Conservation (phyloP, 257 asterid species). For the Craterostigma plantagineum region DNA sequence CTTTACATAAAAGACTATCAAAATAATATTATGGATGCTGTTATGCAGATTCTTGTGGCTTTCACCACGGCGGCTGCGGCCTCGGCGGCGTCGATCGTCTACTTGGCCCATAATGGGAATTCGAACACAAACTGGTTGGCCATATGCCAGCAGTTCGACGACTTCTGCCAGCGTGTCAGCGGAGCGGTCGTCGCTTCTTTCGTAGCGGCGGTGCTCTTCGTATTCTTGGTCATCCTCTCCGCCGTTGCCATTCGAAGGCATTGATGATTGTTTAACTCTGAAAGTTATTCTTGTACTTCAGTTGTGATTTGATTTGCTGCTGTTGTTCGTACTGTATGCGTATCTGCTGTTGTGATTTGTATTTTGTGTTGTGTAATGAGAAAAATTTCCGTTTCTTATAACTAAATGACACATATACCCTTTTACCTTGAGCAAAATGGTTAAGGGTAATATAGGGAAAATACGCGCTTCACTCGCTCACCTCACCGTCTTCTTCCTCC, state of each 20-base stretch:
- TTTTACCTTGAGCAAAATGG: too few relatives aligned
- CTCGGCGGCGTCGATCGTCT: constrained; percentile 30
- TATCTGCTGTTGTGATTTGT: too few relatives aligned
- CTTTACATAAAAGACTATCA: background rate
- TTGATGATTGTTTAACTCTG: constrained; percentile 2
- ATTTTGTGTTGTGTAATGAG: too few relatives aligned
- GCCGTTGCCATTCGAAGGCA: constrained; percentile 23
- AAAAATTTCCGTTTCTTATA: too few relatives aligned
- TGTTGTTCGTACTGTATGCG: too few relatives aligned
- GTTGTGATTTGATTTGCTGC: too few relatives aligned
- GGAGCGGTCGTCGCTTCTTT: constrained; percentile 34
- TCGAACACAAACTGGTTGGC: constrained; percentile 30
- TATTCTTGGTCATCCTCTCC: constrained; percentile 22
- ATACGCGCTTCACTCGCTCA: too few relatives aligned
- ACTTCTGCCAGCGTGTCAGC: constrained; percentile 27
- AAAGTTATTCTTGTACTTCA: too few relatives aligned
- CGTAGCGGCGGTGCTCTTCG: constrained; percentile 15
- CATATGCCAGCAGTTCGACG: constrained; percentile 25
- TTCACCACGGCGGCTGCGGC: constrained; percentile 28
- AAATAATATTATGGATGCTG: background rate
- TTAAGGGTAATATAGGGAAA: too few relatives aligned
- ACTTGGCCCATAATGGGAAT: constrained; percentile 34
- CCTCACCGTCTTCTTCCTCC: too few relatives aligned
- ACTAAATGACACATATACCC: too few relatives aligned
- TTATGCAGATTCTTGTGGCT: constrained; percentile 17